These are phyloP conservation scores for Bolboschoenoplectus hybrid DNA, from an alignment of 202 grass and related monocot species.

Conservation along the genomic window DNA sequence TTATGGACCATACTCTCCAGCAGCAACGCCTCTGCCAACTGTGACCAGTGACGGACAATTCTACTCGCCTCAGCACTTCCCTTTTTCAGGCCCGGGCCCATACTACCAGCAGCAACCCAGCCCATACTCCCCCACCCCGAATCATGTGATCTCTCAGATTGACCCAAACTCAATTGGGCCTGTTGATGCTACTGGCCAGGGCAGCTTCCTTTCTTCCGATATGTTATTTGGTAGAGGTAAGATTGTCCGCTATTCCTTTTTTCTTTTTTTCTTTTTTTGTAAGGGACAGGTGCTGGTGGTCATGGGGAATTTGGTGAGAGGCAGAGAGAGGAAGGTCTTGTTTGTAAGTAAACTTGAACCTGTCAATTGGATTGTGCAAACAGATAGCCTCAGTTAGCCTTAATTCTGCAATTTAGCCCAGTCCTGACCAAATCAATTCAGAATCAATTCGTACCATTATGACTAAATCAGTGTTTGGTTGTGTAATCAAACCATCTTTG, in stretches of 20 bases:
- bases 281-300: not conserved
- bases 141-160: conserved; percentile 71
- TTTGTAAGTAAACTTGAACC: conserved; percentile 1
- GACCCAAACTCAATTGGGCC: conserved; percentile 78
- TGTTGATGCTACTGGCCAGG: conserved; percentile 67
- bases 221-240: conserved; percentile 38
- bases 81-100: conserved; percentile 81
- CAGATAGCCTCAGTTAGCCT: not conserved
- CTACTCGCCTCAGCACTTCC: conserved; percentile 90
- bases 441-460: not conserved
- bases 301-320: not conserved
- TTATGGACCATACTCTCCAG: conserved; percentile 90
- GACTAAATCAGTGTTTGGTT: not conserved
- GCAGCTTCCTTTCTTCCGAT: conserved; percentile 48
- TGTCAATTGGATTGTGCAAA: not conserved
- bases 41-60: conserved; percentile 79
- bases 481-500: conserved; percentile 54
- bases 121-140: conserved; percentile 46
- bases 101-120: conserved; percentile 75
- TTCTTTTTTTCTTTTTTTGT: not conserved
- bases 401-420: not conserved
- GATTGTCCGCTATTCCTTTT: conserved; percentile 43
- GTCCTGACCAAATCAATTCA: not conserved
- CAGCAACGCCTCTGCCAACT: conserved; percentile 73
- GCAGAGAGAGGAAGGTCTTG: not conserved